A percentile compares a stretch with the other conserved stretches of the same genome.
phyloP scores from a whole-genome alignment of 768 basidiomycete species.

The Boletellus emodensis region DNA sequence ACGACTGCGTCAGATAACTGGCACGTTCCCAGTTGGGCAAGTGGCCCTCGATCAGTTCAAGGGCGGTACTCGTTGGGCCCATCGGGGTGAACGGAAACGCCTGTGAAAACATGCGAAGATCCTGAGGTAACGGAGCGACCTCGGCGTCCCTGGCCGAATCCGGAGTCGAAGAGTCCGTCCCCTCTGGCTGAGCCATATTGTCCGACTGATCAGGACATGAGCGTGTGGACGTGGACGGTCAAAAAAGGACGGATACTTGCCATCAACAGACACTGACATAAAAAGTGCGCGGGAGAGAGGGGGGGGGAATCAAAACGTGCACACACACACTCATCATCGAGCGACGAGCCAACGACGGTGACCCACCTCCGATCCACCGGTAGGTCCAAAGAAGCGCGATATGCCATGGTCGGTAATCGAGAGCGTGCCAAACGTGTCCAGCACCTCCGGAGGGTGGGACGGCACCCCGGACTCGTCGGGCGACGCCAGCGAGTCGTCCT shows the following conservation, averaged over 20 bases:
- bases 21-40: slow-evolving; percentile 55
- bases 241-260: slow-evolving; percentile 15
- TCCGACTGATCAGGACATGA: slow-evolving; percentile 25
- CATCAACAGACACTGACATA: slow-evolving; percentile 32
- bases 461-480: slow-evolving; percentile 23
- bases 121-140: slow-evolving; percentile 30
- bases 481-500: slow-evolving; percentile 17
- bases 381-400: slow-evolving; percentile 63
- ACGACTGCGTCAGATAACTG: slow-evolving; percentile 39
- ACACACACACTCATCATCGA: background rate
- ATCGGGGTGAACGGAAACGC: slow-evolving; percentile 64
- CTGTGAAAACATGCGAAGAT: slow-evolving; percentile 47
- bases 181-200: slow-evolving; percentile 12
- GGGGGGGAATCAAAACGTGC: slow-evolving; percentile 12
- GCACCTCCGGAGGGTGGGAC: slow-evolving; percentile 36
- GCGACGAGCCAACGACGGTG: background rate
- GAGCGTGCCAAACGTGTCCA: slow-evolving; percentile 58
- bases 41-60: slow-evolving; percentile 48
- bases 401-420: slow-evolving; percentile 58
- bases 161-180: slow-evolving; percentile 18
- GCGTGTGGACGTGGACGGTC: background rate
- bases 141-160: slow-evolving; percentile 27
- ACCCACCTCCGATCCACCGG: slow-evolving; percentile 65
- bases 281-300: background rate
- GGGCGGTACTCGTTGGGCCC: slow-evolving; percentile 44